Percentiles rank a stretch among this genome's conserved stretches.
phyloP scores from a whole-genome alignment of 257 asterid genomes.

The Solanum peruvianum region DNA sequence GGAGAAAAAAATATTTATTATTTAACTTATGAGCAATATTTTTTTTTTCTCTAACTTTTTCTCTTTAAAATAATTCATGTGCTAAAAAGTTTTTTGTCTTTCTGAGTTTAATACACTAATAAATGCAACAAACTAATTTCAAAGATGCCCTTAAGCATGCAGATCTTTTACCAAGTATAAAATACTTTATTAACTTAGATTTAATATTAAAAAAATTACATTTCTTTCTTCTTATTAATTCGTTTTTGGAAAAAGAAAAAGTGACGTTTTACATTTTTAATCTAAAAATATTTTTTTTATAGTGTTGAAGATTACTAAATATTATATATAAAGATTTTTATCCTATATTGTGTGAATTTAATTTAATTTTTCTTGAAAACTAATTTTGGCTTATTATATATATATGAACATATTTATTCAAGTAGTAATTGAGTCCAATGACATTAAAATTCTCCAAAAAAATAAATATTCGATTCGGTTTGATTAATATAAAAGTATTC shows the following conservation, averaged over 20 bases:
- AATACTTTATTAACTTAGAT: neutral
- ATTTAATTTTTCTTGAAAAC: no score
- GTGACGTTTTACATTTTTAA: neutral
- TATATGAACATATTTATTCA: neutral
- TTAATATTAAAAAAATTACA: neutral
- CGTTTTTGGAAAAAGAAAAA: no score
- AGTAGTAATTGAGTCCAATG: neutral
- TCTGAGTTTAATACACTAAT: neutral
- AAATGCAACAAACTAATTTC: neutral
- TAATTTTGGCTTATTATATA: neutral
- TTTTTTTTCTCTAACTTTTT: neutral
- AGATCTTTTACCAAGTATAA: neutral
- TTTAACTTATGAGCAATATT: neutral
- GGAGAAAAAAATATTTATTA: neutral
- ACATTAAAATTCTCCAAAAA: neutral
- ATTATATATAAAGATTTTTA: neutral
- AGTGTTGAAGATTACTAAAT: no score
- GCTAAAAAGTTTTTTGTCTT: neutral
- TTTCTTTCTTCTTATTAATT: neutral
- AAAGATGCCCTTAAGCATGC: neutral
- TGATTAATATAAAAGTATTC: no score
- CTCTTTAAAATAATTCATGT: neutral
- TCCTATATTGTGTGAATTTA: neutral
- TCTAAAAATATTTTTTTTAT: no score
- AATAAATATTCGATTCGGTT: neutral